phyloP scores from a whole-genome alignment of 805 yeast species.

The Candida awuae region DNA sequence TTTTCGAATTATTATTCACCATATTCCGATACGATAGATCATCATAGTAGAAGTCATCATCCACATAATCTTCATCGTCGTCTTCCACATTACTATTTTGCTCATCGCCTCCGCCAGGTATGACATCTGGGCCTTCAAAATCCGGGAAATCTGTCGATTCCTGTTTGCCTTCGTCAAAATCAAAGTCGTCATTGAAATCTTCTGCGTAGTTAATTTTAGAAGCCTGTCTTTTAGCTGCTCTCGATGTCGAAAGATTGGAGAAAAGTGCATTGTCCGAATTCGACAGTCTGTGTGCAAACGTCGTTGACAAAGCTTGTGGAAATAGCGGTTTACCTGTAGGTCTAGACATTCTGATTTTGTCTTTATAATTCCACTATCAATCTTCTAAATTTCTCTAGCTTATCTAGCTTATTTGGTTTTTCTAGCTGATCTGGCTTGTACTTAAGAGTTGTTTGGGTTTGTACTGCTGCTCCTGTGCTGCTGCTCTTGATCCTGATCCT shows the following conservation, averaged over 20 bases:
- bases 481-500: no score
- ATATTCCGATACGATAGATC: constrained; percentile 43
- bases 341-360: not conserved
- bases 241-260: constrained; percentile 64
- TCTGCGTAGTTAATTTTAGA: constrained; percentile 75
- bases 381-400: no score
- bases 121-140: no score
- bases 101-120: constrained; percentile 30
- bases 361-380: no score
- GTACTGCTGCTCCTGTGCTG: no score
- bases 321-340: constrained; percentile 24
- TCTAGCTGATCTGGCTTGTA: no score
- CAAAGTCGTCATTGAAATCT: constrained; percentile 46
- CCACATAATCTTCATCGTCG: constrained; percentile 20
- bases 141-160: no score
- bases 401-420: no score
- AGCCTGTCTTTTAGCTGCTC: constrained; percentile 68
- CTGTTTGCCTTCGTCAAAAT: constrained; percentile 10
- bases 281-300: constrained; percentile 63
- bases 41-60: constrained; percentile 38
- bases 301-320: constrained; percentile 79
- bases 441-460: no score
- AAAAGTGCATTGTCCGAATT: constrained; percentile 67
- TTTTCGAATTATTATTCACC: constrained; percentile 31
- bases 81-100: constrained; percentile 28